These are phyloP conservation scores for Candida insectorum DNA, from an alignment of 805 yeast genomes.

Conservation along the genomic window DNA sequence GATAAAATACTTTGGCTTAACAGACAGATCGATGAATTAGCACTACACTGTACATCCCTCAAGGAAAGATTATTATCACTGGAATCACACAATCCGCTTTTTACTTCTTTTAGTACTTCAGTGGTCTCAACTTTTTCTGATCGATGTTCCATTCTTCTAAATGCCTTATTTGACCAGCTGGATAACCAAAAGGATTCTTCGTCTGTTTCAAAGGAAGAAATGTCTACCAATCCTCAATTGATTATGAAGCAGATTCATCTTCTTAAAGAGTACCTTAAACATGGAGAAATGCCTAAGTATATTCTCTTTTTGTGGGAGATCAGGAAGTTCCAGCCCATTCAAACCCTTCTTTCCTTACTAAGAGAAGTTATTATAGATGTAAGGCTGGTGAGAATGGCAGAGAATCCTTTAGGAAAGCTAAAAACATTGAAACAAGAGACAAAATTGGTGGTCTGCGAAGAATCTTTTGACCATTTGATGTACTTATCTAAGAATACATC, in stretches of 20 bases:
- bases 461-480: slow-evolving; percentile 13
- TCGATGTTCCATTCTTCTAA: slow-evolving; percentile 8
- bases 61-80: slow-evolving; percentile 8
- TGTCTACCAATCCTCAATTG: background rate
- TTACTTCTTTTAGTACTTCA: slow-evolving; percentile 8
- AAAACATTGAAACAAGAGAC: slow-evolving; percentile 4
- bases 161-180: slow-evolving; percentile 2
- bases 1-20: background rate
- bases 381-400: slow-evolving; percentile 2
- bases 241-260: slow-evolving; percentile 5
- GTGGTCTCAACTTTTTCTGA: slow-evolving; percentile 11
- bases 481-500: slow-evolving; percentile 23
- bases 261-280: slow-evolving; percentile 4
- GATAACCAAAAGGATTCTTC: too few relatives aligned
- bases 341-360: slow-evolving; percentile 9
- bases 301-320: slow-evolving; percentile 8
- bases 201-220: slow-evolving; percentile 4
- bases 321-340: slow-evolving; percentile 13
- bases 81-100: too few relatives aligned
- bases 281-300: slow-evolving; percentile 7
- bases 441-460: slow-evolving; percentile 13
- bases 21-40: slow-evolving; percentile 3
- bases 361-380: slow-evolving; percentile 5
- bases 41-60: slow-evolving; percentile 8
- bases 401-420: slow-evolving; percentile 1